Evolutionary conservation across 2,329 filamentous ascomycete genomes (phyloP).

Genomic region (Chrysosporium keratinophilum): DNA sequence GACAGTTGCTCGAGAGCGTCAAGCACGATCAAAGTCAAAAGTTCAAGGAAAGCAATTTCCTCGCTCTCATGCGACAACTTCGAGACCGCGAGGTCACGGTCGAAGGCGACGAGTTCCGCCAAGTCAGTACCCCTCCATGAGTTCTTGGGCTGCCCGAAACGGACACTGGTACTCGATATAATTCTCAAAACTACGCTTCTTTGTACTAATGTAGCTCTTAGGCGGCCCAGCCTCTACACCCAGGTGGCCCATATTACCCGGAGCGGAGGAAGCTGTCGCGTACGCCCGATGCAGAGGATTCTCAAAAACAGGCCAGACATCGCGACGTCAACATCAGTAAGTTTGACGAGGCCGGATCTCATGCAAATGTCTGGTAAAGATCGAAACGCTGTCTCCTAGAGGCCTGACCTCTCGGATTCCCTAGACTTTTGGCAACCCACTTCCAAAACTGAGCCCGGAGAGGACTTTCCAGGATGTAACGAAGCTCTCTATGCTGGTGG

Average conservation of each 20-base stretch:
- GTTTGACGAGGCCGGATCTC: neutral
- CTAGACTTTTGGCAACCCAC: neutral
- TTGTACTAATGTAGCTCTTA: conserved; percentile 28
- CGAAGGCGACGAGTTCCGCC: conserved; percentile 51
- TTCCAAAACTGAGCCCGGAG: neutral
- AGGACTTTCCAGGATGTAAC: neutral
- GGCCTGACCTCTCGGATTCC: neutral
- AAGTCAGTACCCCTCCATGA: conserved; percentile 39
- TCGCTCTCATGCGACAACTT: conserved; percentile 65
- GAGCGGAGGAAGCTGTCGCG: conserved; percentile 17
- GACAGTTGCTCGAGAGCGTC: conserved; percentile 58
- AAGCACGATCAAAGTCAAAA: conserved; percentile 59
- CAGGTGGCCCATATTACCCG: conserved; percentile 39
- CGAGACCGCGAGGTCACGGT: conserved; percentile 62
- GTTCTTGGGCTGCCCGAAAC: conserved; percentile 23
- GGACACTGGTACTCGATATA: conserved; percentile 29
- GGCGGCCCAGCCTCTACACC: conserved; percentile 37
- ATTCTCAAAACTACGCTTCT: conserved; percentile 22
- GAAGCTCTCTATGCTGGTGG: neutral
- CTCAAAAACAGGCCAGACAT: neutral
- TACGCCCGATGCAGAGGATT: neutral
- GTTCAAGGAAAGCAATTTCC: conserved; percentile 67
- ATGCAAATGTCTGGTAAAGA: neutral
- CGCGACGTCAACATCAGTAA: conserved; percentile 5
- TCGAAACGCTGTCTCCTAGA: neutral